Base-by-base conservation (phyloP, 257 asterid species). In the Solanum chiquidenum region DNA sequence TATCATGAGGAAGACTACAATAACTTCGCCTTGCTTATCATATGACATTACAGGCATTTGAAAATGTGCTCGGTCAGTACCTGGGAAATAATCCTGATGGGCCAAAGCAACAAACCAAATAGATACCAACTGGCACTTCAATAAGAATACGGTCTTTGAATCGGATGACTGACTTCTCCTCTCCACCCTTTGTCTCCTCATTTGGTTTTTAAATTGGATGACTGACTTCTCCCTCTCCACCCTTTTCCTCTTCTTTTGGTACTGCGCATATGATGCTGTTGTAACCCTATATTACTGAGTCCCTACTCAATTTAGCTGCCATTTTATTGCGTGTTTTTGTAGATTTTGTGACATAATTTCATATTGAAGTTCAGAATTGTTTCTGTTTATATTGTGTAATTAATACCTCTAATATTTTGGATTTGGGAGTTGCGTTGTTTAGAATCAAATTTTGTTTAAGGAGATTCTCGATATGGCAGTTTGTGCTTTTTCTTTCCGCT, bases 41-140 rank as follows among this genome's bases (percentile, higher is more conserved):
- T 82, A 82, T 82, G 86, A 49, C 69, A 82, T 49, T 82, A 52
- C 90, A 92, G 94, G 92, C 92, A 85, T 96, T 93, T 93, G 92
- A 92, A 89, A 93, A 94, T 88, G 98, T 94, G 91, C 92, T 95
- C 89, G 95, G 88, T 87, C 96, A 91, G 85, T 92, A 93, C 90
- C 85, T 95, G 95, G 95, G 96, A 89, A 66, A 94, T 84, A 89
- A 92, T 79, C 88, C 89, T 84, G 93, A 90, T 88, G 92, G 90
- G 84, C 89, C 90, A 55, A 90, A 93, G 87, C 91, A 90, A 74
- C 88, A 42, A 33, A 88, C 69, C 89, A 88, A 90, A 92, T 91
- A 90, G 92, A 86, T 84, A 80, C 89, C 86, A 72, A 86, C 88
- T 18, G 86, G 52, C 72, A 55, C 90, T 68, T 86, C 87, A 40